Evolutionary conservation across 2,329 filamentous ascomycete species (phyloP), one percentile per base, ranked within the genome.

Genomic region (Ploettnerulaceae sp.): DNA sequence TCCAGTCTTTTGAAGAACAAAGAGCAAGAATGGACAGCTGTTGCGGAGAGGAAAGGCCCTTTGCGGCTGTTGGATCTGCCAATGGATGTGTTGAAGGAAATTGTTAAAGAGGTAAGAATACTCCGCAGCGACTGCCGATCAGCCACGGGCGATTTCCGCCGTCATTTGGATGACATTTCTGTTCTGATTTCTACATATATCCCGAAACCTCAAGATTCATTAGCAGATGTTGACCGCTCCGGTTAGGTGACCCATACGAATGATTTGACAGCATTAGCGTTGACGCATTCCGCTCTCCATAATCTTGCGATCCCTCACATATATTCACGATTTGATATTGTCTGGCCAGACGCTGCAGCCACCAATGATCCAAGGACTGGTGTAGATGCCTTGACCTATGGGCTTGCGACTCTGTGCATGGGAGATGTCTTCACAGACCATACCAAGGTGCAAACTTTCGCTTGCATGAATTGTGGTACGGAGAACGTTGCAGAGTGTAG

Each of bases 261-360:
- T 64, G 87, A 93, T 64, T 72, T 93, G 51, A 88, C 84, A 0
- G 81, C 86, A 11, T 74, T 93, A 31, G 86, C 86, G 11, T 72
- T 89, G 49, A 85, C 86, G 33, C 86, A 89, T 67, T 89, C 86
- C 11, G 81, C 82, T 21, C 75, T 94, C 9, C 85, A 93, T 67
- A 73, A 75, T 33, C 75, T 93, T 45, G 79, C 85, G 0, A 81
- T 88, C 18, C 86, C 87, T 14, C 80, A 83, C 58, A 89, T 93
- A 55, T 93, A 93, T 68, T 85, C 84, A 14, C 79, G 85, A 50
- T 93, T 93, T 66, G 87, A 93, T 61, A 93, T 93, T 54, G 84
- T 91, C 32, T 93, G 88, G 88, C 87, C 87, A 0, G 86, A 91
- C 60, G 79, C 78, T 24, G 75, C 77, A 53, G 71, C 76, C 6